A percentile compares a stretch with the other conserved stretches of the same genome.
Evolutionary conservation across 345 rosid genomes (phyloP).

Genomic region (Dipteronia dyeriana): DNA sequence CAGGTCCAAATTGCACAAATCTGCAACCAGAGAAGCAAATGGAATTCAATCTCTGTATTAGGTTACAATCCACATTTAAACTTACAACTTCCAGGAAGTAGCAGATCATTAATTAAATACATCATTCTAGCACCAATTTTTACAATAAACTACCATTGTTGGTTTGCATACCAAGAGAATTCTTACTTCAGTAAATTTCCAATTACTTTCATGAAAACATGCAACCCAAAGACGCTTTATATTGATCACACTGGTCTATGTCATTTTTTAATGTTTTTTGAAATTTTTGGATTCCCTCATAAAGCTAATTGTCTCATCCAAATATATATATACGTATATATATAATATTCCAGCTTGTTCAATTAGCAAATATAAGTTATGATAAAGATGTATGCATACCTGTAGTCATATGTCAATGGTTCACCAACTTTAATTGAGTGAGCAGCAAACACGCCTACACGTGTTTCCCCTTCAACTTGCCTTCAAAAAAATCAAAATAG

Average conservation of each 20-base stretch:
- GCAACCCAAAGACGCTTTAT: neutral
- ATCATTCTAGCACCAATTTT: neutral
- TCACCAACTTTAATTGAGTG: constrained; percentile 77
- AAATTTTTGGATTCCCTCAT: too few species aligned
- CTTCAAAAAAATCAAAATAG: constrained; percentile 33
- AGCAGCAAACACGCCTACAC: constrained; percentile 93
- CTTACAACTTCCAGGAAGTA: neutral
- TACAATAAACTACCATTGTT: neutral
- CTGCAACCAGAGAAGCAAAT: constrained; percentile 29
- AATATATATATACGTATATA: too few species aligned
- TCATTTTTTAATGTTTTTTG: too few species aligned
- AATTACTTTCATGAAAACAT: neutral
- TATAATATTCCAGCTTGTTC: neutral
- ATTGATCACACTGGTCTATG: too few species aligned
- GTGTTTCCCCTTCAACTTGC: constrained; percentile 94
- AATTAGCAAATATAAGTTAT: neutral
- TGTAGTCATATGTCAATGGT: constrained; percentile 89
- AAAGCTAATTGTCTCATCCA: too few species aligned
- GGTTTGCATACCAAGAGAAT: neutral
- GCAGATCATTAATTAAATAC: neutral
- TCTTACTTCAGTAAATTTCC: too few species aligned
- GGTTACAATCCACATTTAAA: neutral
- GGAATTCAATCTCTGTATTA: neutral
- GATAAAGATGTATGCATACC: constrained; percentile 39
- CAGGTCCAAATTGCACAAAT: constrained; percentile 93